A percentile compares a stretch with the other conserved stretches of the same genome.
Conservation (phyloP, 495 filamentous ascomycete species). For the Clohesyomyces aquaticus region DNA sequence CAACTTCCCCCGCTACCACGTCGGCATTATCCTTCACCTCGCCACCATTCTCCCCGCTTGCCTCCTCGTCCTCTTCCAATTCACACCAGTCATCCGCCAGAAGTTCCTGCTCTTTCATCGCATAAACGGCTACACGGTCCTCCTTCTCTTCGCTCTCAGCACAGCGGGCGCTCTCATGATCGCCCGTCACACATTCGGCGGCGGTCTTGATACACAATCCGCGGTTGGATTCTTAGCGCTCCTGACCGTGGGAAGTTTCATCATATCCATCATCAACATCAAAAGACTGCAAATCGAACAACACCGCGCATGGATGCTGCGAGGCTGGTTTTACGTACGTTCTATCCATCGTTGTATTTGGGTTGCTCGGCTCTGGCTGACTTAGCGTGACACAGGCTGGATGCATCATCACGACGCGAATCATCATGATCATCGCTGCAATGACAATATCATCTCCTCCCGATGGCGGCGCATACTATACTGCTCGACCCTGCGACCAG, state of each 20-base stretch:
- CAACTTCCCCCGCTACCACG: conserved; percentile 42
- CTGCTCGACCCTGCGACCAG: conserved; percentile 50
- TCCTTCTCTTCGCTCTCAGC: conserved; percentile 48
- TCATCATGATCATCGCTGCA: conserved; percentile 50
- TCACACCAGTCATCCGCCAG: conserved; percentile 57
- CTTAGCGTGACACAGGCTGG: conserved; percentile 35
- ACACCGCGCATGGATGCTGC: conserved; percentile 61
- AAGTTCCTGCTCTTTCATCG: conserved; percentile 54
- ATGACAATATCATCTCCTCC: conserved; percentile 43
- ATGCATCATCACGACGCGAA: conserved; percentile 54
- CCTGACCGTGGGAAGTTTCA: conserved; percentile 44
- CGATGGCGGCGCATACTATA: conserved; percentile 47
- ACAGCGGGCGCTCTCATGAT: conserved; percentile 54
- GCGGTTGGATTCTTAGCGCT: conserved; percentile 47
- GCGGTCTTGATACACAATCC: conserved; percentile 49
- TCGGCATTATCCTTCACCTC: conserved; percentile 57
- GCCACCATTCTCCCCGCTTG: conserved; percentile 51
- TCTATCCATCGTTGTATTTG: background rate
- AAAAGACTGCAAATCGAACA: conserved; percentile 59
- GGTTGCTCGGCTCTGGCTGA: background rate
- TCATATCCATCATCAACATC: conserved; percentile 55
- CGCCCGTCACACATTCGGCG: conserved; percentile 52
- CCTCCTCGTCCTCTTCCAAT: conserved; percentile 55
- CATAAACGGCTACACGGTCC: conserved; percentile 56
- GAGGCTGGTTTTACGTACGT: conserved; percentile 53